These are phyloP conservation scores for Clonostachys rosea DNA, from an alignment of 2,329 filamentous ascomycete species.

Conservation along the genomic window DNA sequence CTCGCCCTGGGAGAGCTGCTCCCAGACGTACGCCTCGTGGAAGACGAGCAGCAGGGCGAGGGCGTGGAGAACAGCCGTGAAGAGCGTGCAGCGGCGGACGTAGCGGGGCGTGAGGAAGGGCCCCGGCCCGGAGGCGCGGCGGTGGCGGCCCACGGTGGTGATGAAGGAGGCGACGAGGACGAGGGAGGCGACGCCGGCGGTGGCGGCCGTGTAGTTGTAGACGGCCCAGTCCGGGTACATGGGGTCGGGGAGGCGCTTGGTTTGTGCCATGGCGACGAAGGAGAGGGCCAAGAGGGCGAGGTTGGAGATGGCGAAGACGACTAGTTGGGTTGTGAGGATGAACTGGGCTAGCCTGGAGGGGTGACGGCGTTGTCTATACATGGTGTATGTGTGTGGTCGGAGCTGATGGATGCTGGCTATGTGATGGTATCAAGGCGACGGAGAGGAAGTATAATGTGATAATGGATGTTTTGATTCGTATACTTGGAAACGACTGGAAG, in stretches of 20 bases:
- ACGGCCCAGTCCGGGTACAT: conserved; percentile 4
- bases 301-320: conserved; percentile 11
- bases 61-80: conserved; percentile 11
- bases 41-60: conserved; percentile 9
- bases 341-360: conserved; percentile 1
- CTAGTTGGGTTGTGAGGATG: conserved; percentile 8
- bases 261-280: conserved; percentile 3
- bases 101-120: conserved; percentile 8
- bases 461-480: too few species aligned
- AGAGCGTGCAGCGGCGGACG: conserved; percentile 13
- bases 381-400: too few species aligned
- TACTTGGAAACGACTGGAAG: too few species aligned
- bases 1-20: not conserved
- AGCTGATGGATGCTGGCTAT: too few species aligned
- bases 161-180: conserved; percentile 7
- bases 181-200: conserved; percentile 7
- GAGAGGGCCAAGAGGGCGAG: conserved; percentile 11
- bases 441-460: too few species aligned
- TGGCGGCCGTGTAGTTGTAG: conserved; percentile 10
- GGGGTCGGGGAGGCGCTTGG: not conserved
- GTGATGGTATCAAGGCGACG: too few species aligned
- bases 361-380: too few species aligned
- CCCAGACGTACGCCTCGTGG: not conserved
- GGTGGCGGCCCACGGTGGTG: conserved; percentile 1
- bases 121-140: conserved; percentile 1